phyloP scores from a whole-genome alignment of 31 red algal genomes.

The Odonthalia washingtoniensis region DNA sequence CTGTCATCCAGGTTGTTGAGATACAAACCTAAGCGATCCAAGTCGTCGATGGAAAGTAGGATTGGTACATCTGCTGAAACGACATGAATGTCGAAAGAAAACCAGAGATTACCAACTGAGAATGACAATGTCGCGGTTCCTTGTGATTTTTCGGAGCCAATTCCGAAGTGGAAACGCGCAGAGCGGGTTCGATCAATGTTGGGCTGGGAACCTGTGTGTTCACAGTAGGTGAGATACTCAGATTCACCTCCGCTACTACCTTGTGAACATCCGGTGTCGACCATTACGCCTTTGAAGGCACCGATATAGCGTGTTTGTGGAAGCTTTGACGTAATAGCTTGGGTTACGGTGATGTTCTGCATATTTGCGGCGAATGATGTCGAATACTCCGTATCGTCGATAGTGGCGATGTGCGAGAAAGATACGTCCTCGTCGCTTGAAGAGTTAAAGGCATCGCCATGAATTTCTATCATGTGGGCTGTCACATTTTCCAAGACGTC shows the following conservation, averaged over 20 bases:
- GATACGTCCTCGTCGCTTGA: background rate
- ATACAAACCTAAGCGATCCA: slow-evolving; percentile 8
- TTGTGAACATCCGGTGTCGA: background rate
- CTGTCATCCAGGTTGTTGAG: slow-evolving; percentile 2
- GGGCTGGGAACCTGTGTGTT: background rate
- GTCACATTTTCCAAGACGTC: too few relatives aligned
- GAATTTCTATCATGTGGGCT: too few relatives aligned
- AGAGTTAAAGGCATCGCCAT: too few relatives aligned
- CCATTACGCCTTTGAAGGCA: background rate
- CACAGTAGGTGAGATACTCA: background rate
- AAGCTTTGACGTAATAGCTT: background rate
- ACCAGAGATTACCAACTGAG: background rate
- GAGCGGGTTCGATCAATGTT: background rate
- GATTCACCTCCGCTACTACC: background rate
- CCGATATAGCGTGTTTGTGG: background rate
- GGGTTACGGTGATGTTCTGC: background rate
- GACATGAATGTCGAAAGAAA: background rate
- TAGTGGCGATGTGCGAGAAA: background rate
- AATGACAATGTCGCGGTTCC: background rate
- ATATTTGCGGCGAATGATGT: background rate
- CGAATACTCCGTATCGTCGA: background rate
- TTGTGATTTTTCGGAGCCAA: background rate
- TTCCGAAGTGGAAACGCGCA: background rate
- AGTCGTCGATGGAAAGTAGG: background rate
- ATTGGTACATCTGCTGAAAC: background rate